Evolutionary conservation across 2,329 filamentous ascomycete genomes (phyloP).

Genomic region (Podosphaera fusca): DNA sequence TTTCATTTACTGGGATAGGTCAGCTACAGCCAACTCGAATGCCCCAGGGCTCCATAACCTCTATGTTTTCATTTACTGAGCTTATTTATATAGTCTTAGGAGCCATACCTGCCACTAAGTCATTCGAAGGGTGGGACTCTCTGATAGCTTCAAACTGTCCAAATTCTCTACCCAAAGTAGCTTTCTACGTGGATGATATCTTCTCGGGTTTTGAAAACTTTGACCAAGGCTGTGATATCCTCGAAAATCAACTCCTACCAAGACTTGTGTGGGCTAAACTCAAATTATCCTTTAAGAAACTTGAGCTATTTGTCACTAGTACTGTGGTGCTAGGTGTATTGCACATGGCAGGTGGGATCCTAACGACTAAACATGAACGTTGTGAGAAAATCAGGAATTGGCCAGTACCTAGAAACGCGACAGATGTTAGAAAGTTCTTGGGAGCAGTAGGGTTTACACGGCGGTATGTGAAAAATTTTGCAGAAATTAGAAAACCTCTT

Average conservation of each 20-base stretch:
- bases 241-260: not conserved
- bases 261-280: no score
- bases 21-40: no score
- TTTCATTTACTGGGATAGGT: no score
- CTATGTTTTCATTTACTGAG: no score
- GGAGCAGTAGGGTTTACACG: not conserved
- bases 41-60: no score
- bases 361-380: not conserved
- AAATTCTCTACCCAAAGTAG: not conserved
- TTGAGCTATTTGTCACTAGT: not conserved
- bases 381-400: not conserved
- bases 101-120: not conserved
- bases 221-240: not conserved
- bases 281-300: no score
- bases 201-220: not conserved
- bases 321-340: not conserved
- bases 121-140: not conserved
- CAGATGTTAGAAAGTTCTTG: not conserved
- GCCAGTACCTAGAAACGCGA: not conserved
- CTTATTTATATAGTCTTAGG: no score
- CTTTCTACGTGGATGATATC: not conserved
- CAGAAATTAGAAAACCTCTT: no score
- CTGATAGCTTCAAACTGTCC: not conserved
- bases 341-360: not conserved
- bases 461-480: not conserved